A percentile compares a stretch with the other conserved stretches of the same genome.
Evolutionary conservation across 345 rosid species (phyloP).

Genomic region (Punica granatum): DNA sequence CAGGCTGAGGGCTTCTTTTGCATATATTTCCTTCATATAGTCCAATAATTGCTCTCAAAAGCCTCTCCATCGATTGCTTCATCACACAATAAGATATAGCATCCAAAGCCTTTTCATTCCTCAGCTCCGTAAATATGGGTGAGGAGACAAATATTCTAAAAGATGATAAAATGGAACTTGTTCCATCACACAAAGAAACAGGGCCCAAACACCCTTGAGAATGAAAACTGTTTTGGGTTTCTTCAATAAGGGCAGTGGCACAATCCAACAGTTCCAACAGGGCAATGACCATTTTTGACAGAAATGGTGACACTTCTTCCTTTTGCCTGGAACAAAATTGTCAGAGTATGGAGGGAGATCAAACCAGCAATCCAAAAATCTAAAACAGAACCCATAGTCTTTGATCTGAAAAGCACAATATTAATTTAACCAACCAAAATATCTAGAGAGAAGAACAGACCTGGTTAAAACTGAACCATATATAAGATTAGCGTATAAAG

Average conservation of each 20-base stretch:
- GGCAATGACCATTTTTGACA: constrained; percentile 43
- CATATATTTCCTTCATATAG: constrained; percentile 45
- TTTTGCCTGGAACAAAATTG: constrained; percentile 31
- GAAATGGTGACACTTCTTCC: constrained; percentile 43
- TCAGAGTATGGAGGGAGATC: neutral
- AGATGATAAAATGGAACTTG: constrained; percentile 42
- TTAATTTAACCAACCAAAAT: neutral
- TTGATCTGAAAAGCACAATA: neutral
- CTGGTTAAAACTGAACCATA: constrained; percentile 51
- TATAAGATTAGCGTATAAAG: constrained; percentile 59
- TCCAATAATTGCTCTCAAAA: constrained; percentile 47
- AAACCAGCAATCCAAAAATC: neutral
- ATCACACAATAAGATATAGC: constrained; percentile 28
- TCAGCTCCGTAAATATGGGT: constrained; percentile 40
- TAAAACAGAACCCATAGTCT: neutral
- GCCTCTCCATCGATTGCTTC: constrained; percentile 48
- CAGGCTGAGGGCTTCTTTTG: constrained; percentile 30
- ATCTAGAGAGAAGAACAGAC: constrained; percentile 27
- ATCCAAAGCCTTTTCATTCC: constrained; percentile 30
- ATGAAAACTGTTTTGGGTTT: constrained; percentile 31
- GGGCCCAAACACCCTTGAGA: constrained; percentile 42
- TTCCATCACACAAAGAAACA: constrained; percentile 31
- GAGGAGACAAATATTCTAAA: constrained; percentile 50
- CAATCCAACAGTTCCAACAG: constrained; percentile 52
- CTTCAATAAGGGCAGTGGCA: constrained; percentile 36